Base-by-base conservation (phyloP, 768 basidiomycete genomes). In the Tricholoma terreum region DNA sequence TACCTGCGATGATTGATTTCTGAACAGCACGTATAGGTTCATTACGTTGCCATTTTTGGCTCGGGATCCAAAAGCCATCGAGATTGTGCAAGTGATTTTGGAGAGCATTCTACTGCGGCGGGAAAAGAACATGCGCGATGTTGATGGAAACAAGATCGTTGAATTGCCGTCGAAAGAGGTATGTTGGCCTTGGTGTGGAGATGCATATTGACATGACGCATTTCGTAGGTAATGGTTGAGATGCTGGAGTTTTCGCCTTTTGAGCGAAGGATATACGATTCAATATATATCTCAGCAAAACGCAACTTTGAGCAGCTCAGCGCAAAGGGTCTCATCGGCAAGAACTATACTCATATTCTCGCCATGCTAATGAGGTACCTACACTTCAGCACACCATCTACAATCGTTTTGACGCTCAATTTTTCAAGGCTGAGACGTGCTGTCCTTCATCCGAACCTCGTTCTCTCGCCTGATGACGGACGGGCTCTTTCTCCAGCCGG, bases 71-170 rank as follows among this genome's bases (percentile, higher is more conserved):
- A 94, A 94, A 66, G 95, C 93, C 0, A 89, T 98, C 49, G 93
- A 96, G 65, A 87, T 98, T 43, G 94, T 98, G 0, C 95, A 98
- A 72, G 89, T 94, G 56, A 94, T 98, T 58, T 78, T 98, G 15
- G 93, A 96, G 69, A 92, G 85, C 34, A 81, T 92, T 50, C 76
- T 98, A 5, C 77, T 98, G 7, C 82, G 96, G 12, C 82, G 96
- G 60, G 95, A 98, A 71, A 98, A 98, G 77, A 87, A 83, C 53
- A 96, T 94, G 92, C 83, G 84, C 35, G 95, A 95, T 71, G 77
- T 73, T 34, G 84, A 93, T 62, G 96, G 96, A 8, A 88, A 90
- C 54, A 83, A 78, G 52, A 97, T 98, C 46, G 92, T 98, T 1
- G 85, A 94, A 42, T 75, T 98, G 5, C 95, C 95, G 0, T 75